Percentiles rank a stretch among this genome's conserved stretches.
phyloP scores from a whole-genome alignment of 345 rosid species.

The Salix dunnii region DNA sequence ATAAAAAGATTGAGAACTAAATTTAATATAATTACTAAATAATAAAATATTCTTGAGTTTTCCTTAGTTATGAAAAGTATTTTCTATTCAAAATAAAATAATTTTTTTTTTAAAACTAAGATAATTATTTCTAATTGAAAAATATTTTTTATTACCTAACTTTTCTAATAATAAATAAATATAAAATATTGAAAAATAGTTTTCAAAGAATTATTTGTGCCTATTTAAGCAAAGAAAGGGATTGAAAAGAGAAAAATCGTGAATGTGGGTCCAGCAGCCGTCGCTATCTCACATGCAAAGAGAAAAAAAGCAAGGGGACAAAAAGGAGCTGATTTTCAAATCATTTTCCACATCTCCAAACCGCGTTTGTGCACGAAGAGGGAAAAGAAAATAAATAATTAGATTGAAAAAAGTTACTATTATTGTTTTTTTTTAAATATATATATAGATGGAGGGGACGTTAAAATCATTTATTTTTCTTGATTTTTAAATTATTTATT shows the following conservation, averaged over 20 bases:
- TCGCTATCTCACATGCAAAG: constrained; percentile 24
- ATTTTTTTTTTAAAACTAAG: too few relatives aligned
- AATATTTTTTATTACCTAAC: too few relatives aligned
- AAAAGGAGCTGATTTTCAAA: constrained; percentile 6
- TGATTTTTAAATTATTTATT: neutral
- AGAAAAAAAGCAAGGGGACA: neutral
- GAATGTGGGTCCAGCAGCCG: constrained; percentile 20
- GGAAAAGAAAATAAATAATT: neutral
- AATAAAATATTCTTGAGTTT: too few relatives aligned
- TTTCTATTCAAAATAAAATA: too few relatives aligned
- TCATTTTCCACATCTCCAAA: constrained; percentile 9
- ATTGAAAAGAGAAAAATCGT: neutral
- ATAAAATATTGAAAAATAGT: too few relatives aligned
- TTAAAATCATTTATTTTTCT: neutral
- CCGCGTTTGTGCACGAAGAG: constrained; percentile 15
- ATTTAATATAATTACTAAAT: too few relatives aligned
- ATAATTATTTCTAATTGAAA: too few relatives aligned
- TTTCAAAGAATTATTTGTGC: too few relatives aligned
- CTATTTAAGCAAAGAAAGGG: neutral
- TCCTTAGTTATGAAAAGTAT: too few relatives aligned
- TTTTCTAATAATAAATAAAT: too few relatives aligned
- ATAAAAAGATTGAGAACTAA: too few relatives aligned
- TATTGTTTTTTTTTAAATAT: neutral
- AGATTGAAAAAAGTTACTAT: neutral
- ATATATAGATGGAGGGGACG: neutral